Conservation (phyloP, 768 basidiomycete genomes). For the Lactarius vividus region DNA sequence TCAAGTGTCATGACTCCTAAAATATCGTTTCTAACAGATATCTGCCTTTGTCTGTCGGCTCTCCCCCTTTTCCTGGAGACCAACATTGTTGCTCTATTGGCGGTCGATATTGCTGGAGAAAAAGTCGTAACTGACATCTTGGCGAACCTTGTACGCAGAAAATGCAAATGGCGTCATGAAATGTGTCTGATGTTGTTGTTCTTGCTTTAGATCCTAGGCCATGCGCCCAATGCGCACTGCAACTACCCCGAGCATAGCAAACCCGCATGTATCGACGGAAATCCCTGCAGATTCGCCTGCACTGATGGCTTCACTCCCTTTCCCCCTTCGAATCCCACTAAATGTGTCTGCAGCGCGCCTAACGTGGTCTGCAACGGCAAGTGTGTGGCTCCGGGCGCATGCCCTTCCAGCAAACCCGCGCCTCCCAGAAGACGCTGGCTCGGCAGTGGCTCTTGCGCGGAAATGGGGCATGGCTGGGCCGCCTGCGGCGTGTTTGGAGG, state of each 20-base stretch:
- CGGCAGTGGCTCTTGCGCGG: constrained; percentile 33
- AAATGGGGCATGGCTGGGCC: constrained; percentile 33
- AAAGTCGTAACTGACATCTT: constrained; percentile 34
- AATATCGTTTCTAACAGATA: constrained; percentile 31
- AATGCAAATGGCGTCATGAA: neutral
- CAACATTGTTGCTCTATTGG: constrained; percentile 35
- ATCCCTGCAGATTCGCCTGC: constrained; percentile 48
- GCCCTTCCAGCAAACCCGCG: constrained; percentile 34
- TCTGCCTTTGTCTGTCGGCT: constrained; percentile 45
- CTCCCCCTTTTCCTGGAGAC: constrained; percentile 38
- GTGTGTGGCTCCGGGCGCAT: constrained; percentile 34
- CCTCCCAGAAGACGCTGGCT: constrained; percentile 32
- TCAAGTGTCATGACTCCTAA: neutral
- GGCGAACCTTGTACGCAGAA: constrained; percentile 37
- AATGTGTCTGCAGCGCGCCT: constrained; percentile 45
- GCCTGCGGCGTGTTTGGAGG: constrained; percentile 47
- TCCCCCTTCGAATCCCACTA: constrained; percentile 36
- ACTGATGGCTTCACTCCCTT: constrained; percentile 40
- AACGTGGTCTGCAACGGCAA: constrained; percentile 47
- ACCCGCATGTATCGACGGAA: constrained; percentile 37
- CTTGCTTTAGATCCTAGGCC: constrained; percentile 31
- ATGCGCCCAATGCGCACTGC: constrained; percentile 33
- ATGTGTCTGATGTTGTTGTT: neutral
- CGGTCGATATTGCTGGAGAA: constrained; percentile 35
- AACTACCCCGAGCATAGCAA: constrained; percentile 42